phyloP scores from a whole-genome alignment of 2,329 filamentous ascomycete species.

The Chrysosporium keratinophilum region DNA sequence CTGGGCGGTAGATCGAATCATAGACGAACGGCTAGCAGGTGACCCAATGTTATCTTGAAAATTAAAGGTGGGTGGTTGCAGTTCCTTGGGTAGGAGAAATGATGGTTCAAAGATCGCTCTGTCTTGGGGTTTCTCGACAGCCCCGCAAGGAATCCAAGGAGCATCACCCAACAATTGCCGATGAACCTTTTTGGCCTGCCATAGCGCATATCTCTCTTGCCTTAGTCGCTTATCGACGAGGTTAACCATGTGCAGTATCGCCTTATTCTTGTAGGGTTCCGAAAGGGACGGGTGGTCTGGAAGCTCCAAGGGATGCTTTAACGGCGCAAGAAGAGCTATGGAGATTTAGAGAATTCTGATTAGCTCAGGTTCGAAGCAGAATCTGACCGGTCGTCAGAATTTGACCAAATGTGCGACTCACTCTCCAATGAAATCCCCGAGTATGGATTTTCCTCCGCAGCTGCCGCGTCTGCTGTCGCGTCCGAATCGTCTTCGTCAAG shows the following conservation, averaged over 20 bases:
- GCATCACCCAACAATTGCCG: conserved; percentile 51
- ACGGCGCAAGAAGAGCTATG: conserved; percentile 49
- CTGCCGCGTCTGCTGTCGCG: conserved; percentile 47
- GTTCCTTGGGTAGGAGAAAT: conserved; percentile 13
- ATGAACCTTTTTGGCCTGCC: conserved; percentile 49
- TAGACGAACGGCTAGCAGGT: neutral
- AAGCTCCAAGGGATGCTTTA: conserved; percentile 52
- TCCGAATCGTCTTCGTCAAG: conserved; percentile 49
- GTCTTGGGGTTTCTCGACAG: conserved; percentile 44
- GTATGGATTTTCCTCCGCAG: conserved; percentile 52
- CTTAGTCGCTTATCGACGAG: conserved; percentile 49
- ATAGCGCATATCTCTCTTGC: conserved; percentile 46
- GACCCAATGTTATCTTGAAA: neutral
- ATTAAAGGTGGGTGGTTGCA: conserved; percentile 5
- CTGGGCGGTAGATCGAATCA: neutral
- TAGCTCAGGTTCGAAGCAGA: neutral
- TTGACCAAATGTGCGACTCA: conserved; percentile 24
- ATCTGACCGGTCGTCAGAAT: neutral
- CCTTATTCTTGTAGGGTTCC: conserved; percentile 48
- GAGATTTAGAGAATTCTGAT: neutral
- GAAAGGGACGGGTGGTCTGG: conserved; percentile 50
- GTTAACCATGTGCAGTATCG: conserved; percentile 47
- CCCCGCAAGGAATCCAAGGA: conserved; percentile 48
- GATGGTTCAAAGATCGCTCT: conserved; percentile 37
- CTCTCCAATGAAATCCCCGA: conserved; percentile 48